Evolutionary conservation across 441 rosid genomes (phyloP), one percentile per base, ranked within the genome.

Genomic region (Aleurites moluccanus): DNA sequence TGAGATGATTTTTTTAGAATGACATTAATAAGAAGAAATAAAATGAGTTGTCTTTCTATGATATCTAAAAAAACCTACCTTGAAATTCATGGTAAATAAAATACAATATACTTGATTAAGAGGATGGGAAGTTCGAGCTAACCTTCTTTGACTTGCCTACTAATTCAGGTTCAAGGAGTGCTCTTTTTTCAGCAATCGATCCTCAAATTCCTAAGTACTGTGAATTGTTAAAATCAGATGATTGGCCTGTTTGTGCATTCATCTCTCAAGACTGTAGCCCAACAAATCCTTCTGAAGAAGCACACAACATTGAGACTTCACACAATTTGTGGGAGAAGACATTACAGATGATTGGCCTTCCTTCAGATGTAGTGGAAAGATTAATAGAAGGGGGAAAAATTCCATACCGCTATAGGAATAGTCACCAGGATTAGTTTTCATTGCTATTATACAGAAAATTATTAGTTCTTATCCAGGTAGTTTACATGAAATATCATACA

Each of bases 191-290:
- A 28, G 98, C 99, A 27, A 93, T 97, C 4, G 97, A 93, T 86
- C 97, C 98, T 82, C 97, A 91, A 87, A 78, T 95, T 78, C 87
- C 93, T n/a, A 98, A 92, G 77, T 93, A 91, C 75, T 91, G 98
- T 73, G 97, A 92, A 70, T 77, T 86, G 68, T 80, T 93, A 70
- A 91, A 89, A 86, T 80, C 89, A 8, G 97, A 93, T 73, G 96
- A 91, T 21, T 90, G 93, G 96, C 98, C 98, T 60, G 97, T 88
- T 64, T 91, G 98, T 77, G 91, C 98, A 27, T 93, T 90, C 80
- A 88, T 95, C 74, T 89, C 97, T 75, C 96, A 90, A 79, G 98
- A 93, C 75, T 95, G 99, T 81, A 91, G 90, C 55, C 98, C 98
- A 4, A 69, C 89, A 74, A 93, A 89, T 84, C 97, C 98, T 79